Evolutionary conservation across 1,284 basidiomycete genomes (phyloP).

Genomic region (Ganoderma leucocontextum): DNA sequence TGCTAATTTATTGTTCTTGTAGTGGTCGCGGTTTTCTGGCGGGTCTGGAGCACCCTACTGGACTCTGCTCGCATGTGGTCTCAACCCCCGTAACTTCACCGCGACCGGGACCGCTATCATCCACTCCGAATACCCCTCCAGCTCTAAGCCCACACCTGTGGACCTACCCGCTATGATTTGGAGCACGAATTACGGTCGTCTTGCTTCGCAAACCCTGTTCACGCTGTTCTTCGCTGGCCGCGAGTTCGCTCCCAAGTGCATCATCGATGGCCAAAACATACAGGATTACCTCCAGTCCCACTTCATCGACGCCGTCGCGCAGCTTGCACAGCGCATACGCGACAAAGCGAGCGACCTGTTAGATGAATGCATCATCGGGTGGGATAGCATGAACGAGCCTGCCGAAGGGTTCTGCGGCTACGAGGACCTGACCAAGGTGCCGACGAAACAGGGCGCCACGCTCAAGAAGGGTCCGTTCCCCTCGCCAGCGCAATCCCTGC

Average conservation of each 20-base stretch:
- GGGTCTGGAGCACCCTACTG: slow-evolving; percentile 97
- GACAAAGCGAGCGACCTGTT: slow-evolving; percentile 74
- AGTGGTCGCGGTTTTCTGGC: slow-evolving; percentile 98
- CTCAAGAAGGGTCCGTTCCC: slow-evolving; percentile 90
- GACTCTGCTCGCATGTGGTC: slow-evolving; percentile 92
- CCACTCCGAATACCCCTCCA: slow-evolving; percentile 86
- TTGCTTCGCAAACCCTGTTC: slow-evolving; percentile 90
- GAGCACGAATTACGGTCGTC: slow-evolving; percentile 94
- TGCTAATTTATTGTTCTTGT: slow-evolving; percentile 8
- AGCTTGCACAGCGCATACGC: slow-evolving; percentile 79
- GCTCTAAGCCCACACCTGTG: slow-evolving; percentile 71
- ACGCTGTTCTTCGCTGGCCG: slow-evolving; percentile 95
- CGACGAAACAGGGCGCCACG: slow-evolving; percentile 71
- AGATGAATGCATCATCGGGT: slow-evolving; percentile 92
- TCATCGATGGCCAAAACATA: slow-evolving; percentile 93
- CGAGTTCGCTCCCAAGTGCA: slow-evolving; percentile 89
- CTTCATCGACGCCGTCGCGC: slow-evolving; percentile 81
- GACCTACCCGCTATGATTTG: slow-evolving; percentile 93
- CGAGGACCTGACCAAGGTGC: slow-evolving; percentile 73
- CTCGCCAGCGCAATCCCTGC: slow-evolving; percentile 85
- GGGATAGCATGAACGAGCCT: slow-evolving; percentile 98
- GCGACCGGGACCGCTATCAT: slow-evolving; percentile 88
- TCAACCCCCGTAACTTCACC: slow-evolving; percentile 87
- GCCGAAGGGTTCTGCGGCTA: slow-evolving; percentile 88
- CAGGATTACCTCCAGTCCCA: slow-evolving; percentile 94